A percentile compares a stretch with the other conserved stretches of the same genome.
Conservation (phyloP, 2,329 filamentous ascomycete species). For the Setomelanomma holmii region DNA sequence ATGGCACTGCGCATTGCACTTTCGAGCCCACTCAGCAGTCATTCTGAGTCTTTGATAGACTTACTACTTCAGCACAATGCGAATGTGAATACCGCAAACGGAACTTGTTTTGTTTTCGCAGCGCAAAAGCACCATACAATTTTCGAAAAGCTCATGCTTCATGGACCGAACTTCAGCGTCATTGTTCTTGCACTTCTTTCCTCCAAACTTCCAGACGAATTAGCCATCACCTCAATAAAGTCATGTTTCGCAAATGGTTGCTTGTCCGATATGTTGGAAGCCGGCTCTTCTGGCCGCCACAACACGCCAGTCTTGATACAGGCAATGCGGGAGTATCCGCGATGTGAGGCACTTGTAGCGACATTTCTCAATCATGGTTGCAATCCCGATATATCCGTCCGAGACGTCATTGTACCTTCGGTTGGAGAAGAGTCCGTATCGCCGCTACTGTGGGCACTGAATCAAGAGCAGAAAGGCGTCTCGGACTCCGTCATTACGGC, state of each 20-base stretch:
- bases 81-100: slow-evolving; percentile 40
- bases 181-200: slow-evolving; percentile 66
- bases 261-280: slow-evolving; percentile 28
- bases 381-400: slow-evolving; percentile 52
- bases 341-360: slow-evolving; percentile 26
- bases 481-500: slow-evolving; percentile 65
- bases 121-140: slow-evolving; percentile 29
- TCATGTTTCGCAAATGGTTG: slow-evolving; percentile 62
- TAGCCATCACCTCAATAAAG: slow-evolving; percentile 52
- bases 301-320: slow-evolving; percentile 31
- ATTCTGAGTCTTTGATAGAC: slow-evolving; percentile 24
- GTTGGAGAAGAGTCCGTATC: slow-evolving; percentile 64
- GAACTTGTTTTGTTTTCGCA: slow-evolving; percentile 40
- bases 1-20: slow-evolving; percentile 31
- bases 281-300: slow-evolving; percentile 7
- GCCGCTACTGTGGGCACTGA: slow-evolving; percentile 66
- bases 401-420: slow-evolving; percentile 54
- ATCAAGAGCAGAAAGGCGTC: slow-evolving; percentile 69
- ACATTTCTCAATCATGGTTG: slow-evolving; percentile 34
- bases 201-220: slow-evolving; percentile 57
- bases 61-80: slow-evolving; percentile 35
- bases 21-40: slow-evolving; percentile 9
- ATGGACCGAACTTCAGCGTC: slow-evolving; percentile 59
- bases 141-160: slow-evolving; percentile 38
- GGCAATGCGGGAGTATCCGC: slow-evolving; percentile 36